These are phyloP conservation scores for Suaeda aralocaspica DNA, from an alignment of 148 eudicot genomes.

Conservation along the genomic window DNA sequence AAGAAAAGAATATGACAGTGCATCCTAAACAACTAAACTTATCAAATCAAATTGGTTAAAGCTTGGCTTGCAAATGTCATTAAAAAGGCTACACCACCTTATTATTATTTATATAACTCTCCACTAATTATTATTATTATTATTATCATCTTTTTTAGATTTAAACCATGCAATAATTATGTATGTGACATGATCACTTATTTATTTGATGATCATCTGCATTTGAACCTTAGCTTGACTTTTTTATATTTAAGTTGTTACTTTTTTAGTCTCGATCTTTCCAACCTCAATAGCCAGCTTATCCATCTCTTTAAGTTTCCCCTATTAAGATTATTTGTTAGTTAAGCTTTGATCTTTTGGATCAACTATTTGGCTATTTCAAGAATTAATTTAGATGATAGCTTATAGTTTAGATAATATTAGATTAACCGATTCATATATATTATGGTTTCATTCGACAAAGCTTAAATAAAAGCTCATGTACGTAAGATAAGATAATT, in stretches of 20 bases:
- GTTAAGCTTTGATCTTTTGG: background rate
- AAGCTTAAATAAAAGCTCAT: no score
- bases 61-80: constrained; percentile 34
- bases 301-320: background rate
- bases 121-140: background rate
- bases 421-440: no score
- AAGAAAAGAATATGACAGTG: constrained; percentile 23
- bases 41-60: constrained; percentile 34
- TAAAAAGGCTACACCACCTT: constrained; percentile 29
- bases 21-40: constrained; percentile 27
- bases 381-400: no score
- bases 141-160: background rate
- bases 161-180: background rate
- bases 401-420: no score
- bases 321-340: background rate
- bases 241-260: background rate
- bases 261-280: background rate
- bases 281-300: background rate
- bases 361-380: no score
- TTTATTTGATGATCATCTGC: background rate
- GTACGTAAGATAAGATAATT: no score
- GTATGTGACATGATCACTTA: constrained; percentile 4
- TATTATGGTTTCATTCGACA: no score
- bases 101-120: constrained; percentile 1
- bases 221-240: background rate